These are phyloP conservation scores for Populus tremula DNA, from an alignment of 345 rosid genomes.

Conservation along the genomic window DNA sequence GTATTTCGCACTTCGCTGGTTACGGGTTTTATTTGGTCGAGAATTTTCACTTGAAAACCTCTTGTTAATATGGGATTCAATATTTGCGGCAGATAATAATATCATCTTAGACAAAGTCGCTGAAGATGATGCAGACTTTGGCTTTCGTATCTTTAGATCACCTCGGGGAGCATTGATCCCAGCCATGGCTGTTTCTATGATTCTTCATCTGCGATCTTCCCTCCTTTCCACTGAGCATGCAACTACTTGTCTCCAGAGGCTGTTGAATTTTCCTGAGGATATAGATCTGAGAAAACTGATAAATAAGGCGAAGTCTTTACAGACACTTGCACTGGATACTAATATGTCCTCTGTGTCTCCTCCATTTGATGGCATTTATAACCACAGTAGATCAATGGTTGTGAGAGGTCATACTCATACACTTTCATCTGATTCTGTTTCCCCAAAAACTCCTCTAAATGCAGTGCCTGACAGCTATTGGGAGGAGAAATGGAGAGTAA, in stretches of 20 bases:
- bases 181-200: conserved; percentile 82
- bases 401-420: conserved; percentile 49
- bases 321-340: conserved; percentile 53
- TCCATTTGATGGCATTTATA: conserved; percentile 29
- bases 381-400: conserved; percentile 37
- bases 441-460: conserved; percentile 59
- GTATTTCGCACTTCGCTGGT: conserved; percentile 94
- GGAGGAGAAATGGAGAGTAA: conserved; percentile 91
- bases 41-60: conserved; percentile 76
- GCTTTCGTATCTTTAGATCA: conserved; percentile 56
- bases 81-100: conserved; percentile 69
- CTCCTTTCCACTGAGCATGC: conserved; percentile 89
- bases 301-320: conserved; percentile 73
- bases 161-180: conserved; percentile 72
- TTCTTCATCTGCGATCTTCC: conserved; percentile 76
- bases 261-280: conserved; percentile 75
- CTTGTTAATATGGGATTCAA: conserved; percentile 87
- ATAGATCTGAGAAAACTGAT: conserved; percentile 58
- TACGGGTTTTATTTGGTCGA: conserved; percentile 88
- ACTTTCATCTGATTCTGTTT: conserved; percentile 49
- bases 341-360: conserved; percentile 32
- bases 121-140: conserved; percentile 32
- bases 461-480: conserved; percentile 78
- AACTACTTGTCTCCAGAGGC: conserved; percentile 84
- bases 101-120: conserved; percentile 21